These are phyloP conservation scores for Cantharellus cinnabarinus DNA, from an alignment of 768 basidiomycete species.

Conservation along the genomic window DNA sequence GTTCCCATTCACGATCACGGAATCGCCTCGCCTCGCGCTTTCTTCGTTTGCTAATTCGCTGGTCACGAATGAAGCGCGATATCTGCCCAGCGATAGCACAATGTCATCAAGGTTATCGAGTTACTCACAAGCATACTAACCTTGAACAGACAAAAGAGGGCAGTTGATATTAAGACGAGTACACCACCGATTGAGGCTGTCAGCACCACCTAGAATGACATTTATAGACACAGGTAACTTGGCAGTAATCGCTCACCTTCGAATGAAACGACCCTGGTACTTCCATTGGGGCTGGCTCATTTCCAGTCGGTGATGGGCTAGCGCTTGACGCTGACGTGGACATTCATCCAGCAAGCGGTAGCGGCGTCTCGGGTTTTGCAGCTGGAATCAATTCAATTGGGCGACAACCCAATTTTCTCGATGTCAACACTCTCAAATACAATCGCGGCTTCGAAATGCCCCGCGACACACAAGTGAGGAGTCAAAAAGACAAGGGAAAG, in stretches of 20 bases:
- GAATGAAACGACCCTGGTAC: neutral
- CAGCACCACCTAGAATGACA: neutral
- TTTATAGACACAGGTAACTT: neutral
- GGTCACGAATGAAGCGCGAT: neutral
- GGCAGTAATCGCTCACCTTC: neutral
- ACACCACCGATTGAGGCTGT: neutral
- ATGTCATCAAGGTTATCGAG: neutral
- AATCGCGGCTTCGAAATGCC: too few species aligned
- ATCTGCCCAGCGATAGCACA: neutral
- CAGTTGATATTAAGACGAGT: neutral
- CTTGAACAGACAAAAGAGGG: neutral
- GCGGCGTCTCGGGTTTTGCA: too few species aligned
- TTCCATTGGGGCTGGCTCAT: neutral
- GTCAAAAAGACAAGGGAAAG: too few species aligned
- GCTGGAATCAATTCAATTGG: too few species aligned
- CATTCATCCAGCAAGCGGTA: too few species aligned
- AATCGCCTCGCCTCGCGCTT: neutral
- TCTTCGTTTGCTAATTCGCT: neutral
- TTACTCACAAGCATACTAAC: neutral
- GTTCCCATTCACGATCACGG: neutral
- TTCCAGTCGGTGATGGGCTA: too few species aligned
- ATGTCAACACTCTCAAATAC: too few species aligned
- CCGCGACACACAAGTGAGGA: too few species aligned
- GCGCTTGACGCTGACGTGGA: too few species aligned
- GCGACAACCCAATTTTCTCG: too few species aligned